phyloP scores from a whole-genome alignment of 1,284 basidiomycete genomes.

The Papiliotrema nemorosa region DNA sequence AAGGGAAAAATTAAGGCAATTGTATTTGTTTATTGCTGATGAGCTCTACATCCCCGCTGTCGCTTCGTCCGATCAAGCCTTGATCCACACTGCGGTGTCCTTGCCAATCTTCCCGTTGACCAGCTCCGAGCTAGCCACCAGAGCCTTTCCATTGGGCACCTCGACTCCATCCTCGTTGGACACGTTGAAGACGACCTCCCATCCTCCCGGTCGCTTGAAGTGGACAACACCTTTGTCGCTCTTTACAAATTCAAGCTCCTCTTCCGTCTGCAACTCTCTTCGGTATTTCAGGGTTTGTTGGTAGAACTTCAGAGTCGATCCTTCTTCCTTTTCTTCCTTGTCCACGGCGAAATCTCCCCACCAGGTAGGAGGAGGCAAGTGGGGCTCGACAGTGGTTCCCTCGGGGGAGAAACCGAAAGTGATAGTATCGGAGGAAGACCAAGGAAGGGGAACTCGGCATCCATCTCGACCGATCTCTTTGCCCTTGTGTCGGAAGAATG shows the following conservation, averaged over 20 bases:
- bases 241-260: constrained; percentile 36
- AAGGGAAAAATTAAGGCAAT: too few relatives aligned
- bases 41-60: too few relatives aligned
- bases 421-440: constrained; percentile 7
- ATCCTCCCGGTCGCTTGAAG: constrained; percentile 39
- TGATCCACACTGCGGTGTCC: background rate
- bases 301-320: constrained; percentile 37
- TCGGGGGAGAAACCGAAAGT: constrained; percentile 32
- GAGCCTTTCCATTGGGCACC: constrained; percentile 28
- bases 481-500: constrained; percentile 34
- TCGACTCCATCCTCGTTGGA: constrained; percentile 9
- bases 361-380: constrained; percentile 34
- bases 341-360: constrained; percentile 30
- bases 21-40: too few relatives aligned
- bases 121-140: constrained; percentile 14
- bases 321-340: constrained; percentile 22
- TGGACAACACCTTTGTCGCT: constrained; percentile 20
- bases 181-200: constrained; percentile 36
- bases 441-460: constrained; percentile 39
- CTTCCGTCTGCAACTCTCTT: constrained; percentile 26
- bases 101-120: constrained; percentile 11
- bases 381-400: constrained; percentile 17
- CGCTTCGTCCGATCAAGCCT: too few relatives aligned
- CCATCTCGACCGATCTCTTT: constrained; percentile 39
- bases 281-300: constrained; percentile 25